Conservation (phyloP, 805 yeast species). For the Cyberlindnera amylophila region DNA sequence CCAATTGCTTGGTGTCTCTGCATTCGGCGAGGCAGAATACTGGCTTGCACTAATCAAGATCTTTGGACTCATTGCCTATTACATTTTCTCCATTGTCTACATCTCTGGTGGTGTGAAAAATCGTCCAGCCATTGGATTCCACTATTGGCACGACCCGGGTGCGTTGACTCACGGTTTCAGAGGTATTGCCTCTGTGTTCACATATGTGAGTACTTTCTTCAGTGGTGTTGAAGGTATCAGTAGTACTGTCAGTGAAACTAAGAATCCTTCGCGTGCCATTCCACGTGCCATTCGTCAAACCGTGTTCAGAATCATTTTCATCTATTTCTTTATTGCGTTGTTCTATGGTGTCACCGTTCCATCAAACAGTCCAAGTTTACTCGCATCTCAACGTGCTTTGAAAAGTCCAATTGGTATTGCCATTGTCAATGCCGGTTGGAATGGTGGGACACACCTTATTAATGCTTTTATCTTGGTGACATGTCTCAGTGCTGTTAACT, state of each 20-base stretch:
- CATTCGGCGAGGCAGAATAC: slow-evolving; percentile 56
- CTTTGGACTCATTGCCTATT: slow-evolving; percentile 45
- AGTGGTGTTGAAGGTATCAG: slow-evolving; percentile 79
- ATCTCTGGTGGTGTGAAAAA: slow-evolving; percentile 40
- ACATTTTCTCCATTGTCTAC: slow-evolving; percentile 44
- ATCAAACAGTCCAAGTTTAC: slow-evolving; percentile 51
- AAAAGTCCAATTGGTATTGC: slow-evolving; percentile 74
- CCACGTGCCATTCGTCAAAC: slow-evolving; percentile 71
- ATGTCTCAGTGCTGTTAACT: slow-evolving; percentile 65
- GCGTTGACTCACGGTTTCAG: slow-evolving; percentile 44
- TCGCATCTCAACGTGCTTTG: slow-evolving; percentile 35
- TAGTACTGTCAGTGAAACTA: slow-evolving; percentile 68
- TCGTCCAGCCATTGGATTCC: slow-evolving; percentile 33
- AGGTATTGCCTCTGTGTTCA: slow-evolving; percentile 56
- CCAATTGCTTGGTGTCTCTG: slow-evolving; percentile 49
- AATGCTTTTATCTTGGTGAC: slow-evolving; percentile 68
- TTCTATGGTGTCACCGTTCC: slow-evolving; percentile 70
- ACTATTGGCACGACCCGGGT: slow-evolving; percentile 31
- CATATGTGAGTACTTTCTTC: slow-evolving; percentile 70
- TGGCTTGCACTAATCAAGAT: slow-evolving; percentile 50
- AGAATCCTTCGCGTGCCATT: slow-evolving; percentile 64
- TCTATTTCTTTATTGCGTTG: slow-evolving; percentile 58
- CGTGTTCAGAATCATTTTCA: slow-evolving; percentile 56
- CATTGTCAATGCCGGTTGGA: slow-evolving; percentile 63
- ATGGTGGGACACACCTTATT: slow-evolving; percentile 59